phyloP scores from a whole-genome alignment of 495 filamentous ascomycete genomes.

The Hypoxylon perforatum region DNA sequence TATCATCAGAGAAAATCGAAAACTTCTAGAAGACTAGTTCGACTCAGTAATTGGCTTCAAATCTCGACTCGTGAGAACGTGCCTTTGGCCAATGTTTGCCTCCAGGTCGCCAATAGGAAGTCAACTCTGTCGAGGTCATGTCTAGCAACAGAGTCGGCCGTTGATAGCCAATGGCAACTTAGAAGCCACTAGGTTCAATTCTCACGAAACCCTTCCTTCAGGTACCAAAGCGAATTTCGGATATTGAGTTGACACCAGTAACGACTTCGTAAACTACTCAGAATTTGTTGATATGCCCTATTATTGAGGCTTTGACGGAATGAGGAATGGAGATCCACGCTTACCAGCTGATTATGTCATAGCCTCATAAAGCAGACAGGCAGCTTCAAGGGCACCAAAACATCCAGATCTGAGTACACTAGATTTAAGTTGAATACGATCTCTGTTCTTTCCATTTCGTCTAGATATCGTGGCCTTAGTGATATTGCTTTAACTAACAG shows the following conservation, averaged over 20 bases:
- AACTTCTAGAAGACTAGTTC: conserved; percentile 15
- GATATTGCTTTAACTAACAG: neutral
- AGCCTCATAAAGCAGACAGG: neutral
- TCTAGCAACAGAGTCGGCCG: too few relatives aligned
- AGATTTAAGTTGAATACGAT: too few relatives aligned
- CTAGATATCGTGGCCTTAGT: too few relatives aligned
- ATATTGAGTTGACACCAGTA: neutral
- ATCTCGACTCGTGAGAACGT: neutral
- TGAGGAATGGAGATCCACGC: conserved; percentile 38
- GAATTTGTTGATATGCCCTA: neutral
- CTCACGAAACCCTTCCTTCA: neutral
- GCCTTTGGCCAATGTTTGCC: neutral
- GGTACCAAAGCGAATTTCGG: neutral
- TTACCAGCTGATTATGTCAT: conserved; percentile 1
- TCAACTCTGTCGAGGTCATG: neutral
- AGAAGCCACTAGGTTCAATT: neutral
- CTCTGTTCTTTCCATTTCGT: too few relatives aligned
- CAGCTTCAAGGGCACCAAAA: neutral
- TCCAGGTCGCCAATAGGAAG: neutral
- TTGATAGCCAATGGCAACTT: neutral
- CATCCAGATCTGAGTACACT: neutral
- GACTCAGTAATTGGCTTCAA: conserved; percentile 5
- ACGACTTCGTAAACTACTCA: neutral
- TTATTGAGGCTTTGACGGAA: too few relatives aligned
- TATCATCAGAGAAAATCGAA: conserved; percentile 1